Base-by-base conservation (phyloP, 2,329 filamentous ascomycete genomes). In the Grosmannia huntii region DNA sequence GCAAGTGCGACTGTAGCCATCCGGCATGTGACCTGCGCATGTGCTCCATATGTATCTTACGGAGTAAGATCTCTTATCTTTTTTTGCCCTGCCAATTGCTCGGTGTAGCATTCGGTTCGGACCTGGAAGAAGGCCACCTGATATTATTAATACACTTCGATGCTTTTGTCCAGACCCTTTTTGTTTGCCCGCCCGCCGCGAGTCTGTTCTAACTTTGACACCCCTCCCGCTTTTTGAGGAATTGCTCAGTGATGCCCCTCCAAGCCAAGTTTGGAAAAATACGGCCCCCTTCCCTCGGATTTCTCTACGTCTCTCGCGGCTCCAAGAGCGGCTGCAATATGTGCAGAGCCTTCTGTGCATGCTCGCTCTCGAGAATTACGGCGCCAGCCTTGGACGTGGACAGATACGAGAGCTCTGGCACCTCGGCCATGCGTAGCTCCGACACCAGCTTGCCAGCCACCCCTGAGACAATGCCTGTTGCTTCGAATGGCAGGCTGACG, bases 381-480 rank as follows among this genome's bases (percentile, higher is more conserved):
- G 90, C 91, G 1, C 92, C 92, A 0, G 91, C 90, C 49, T 86
- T 81, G 5, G 90, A 90, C 0, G 92, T 97, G 61, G 87, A 94
- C 62, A 97, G 75, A 69, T 96, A 97, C 59, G 87, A 92, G 72
- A 97, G 84, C 69, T 96, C 90, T 0, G 89, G 82, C 63, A 72
- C 77, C 60, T 75, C 73, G 38, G 69, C 68, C 64, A 73, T 73
- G 57, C 76, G 72, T 70, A 89, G 85, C 52, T 88, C 87, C 55
- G 87, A 83, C 0, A 90, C 87, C 31, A 97, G 76, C 57, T 84
- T 81, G 28, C 90, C 89, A 0, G 92, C 91, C 2, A 99, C 89
- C 31, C 94, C 92, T 64, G 91, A 96, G 4, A 99, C 90, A 59
- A 99, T 96, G 25, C 92, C 92, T 0, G 91, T 95, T 9, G 90